Conservation (phyloP, 2,329 filamentous ascomycete genomes). For the Stachybotrys elegans region DNA sequence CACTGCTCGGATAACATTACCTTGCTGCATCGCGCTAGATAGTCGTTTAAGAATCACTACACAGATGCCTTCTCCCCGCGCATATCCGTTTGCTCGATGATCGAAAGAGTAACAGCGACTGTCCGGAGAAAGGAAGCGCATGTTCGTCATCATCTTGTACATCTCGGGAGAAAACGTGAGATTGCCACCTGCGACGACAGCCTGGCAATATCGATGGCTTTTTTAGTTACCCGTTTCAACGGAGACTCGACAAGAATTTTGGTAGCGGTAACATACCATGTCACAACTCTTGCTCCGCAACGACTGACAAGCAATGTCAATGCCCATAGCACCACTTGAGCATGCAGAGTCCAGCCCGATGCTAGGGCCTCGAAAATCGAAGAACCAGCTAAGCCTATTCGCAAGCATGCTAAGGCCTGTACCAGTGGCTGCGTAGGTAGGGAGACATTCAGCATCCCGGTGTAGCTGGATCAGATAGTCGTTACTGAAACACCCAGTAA, state of each 20-base stretch:
- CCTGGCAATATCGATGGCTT: not conserved
- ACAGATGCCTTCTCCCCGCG: not conserved
- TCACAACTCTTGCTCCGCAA: not conserved
- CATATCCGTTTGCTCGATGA: not conserved
- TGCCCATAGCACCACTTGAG: not conserved
- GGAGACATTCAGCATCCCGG: not conserved
- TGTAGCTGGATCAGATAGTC: slow-evolving; percentile 1
- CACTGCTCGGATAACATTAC: not conserved
- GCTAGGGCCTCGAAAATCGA: not conserved
- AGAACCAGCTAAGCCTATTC: not conserved
- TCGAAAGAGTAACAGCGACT: not conserved
- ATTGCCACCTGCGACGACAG: not conserved
- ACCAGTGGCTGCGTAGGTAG: not conserved
- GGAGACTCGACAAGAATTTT: not conserved
- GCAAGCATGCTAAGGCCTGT: not conserved
- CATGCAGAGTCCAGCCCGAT: not conserved
- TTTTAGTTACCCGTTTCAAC: not conserved
- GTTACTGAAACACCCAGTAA: not conserved
- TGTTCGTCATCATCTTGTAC: not conserved
- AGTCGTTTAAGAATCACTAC: not conserved
- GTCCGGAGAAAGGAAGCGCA: not conserved
- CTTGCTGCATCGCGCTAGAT: not conserved
- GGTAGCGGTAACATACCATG: not conserved
- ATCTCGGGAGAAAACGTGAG: not conserved
- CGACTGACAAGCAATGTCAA: not conserved